Evolutionary conservation across 148 eudicot species (phyloP).

Genomic region (Vaccinium macrocarpon): DNA sequence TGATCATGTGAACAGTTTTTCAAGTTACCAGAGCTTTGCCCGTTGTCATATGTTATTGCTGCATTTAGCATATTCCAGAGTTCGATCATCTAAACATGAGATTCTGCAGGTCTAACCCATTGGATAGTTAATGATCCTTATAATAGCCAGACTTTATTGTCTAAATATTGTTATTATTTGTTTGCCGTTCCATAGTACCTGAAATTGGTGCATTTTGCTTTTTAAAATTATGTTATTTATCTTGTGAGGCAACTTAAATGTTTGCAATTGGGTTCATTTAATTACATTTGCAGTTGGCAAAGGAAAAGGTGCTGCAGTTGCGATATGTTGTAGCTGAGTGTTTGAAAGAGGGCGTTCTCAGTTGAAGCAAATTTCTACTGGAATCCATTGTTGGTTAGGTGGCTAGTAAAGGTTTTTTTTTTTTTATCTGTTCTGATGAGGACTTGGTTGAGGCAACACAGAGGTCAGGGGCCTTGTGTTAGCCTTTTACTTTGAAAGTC

Average conservation of each 20-base stretch:
- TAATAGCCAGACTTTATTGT: neutral
- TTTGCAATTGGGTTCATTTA: conserved; percentile 3
- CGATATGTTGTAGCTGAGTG: conserved; percentile 54
- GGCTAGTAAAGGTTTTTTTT: neutral
- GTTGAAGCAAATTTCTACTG: conserved; percentile 27
- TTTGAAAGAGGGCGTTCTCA: conserved; percentile 46
- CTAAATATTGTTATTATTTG: neutral
- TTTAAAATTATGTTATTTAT: neutral
- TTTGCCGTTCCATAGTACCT: neutral
- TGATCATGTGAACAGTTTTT: neutral
- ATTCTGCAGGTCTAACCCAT: neutral
- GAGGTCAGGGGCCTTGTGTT: neutral
- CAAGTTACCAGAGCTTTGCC: neutral
- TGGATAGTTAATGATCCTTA: neutral
- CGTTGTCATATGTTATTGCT: neutral
- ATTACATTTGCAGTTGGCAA: conserved; percentile 51
- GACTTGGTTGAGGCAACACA: neutral
- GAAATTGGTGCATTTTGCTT: neutral
- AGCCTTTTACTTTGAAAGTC: neutral
- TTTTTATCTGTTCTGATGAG: neutral
- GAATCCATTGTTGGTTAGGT: neutral
- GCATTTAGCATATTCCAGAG: neutral
- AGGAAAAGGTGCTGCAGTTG: conserved; percentile 59
- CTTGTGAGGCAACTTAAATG: neutral
- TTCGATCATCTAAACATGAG: neutral